These are phyloP conservation scores for Colletotrichum falcatum DNA, from an alignment of 2,329 filamentous ascomycete genomes.

Conservation along the genomic window DNA sequence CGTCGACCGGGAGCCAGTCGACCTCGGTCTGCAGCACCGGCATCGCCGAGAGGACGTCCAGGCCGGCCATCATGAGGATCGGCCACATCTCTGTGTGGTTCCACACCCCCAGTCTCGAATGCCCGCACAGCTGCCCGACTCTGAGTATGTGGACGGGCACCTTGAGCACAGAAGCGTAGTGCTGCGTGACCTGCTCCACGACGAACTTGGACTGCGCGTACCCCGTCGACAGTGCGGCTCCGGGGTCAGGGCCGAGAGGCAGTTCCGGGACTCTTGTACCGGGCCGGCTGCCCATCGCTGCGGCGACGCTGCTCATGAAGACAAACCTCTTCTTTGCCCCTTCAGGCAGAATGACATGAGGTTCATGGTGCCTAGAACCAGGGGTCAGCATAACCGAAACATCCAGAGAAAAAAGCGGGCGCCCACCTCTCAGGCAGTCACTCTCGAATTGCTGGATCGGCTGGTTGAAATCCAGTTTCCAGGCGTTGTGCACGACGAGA, in stretches of 20 bases:
- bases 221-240: constrained; percentile 5
- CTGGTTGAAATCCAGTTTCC: constrained; percentile 36
- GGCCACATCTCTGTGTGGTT: constrained; percentile 35
- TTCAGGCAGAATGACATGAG: constrained; percentile 16
- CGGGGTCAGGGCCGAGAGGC: constrained; percentile 6
- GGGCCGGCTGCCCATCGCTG: constrained; percentile 17
- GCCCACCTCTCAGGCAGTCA: constrained; percentile 19
- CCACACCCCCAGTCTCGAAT: constrained; percentile 2
- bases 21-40: constrained; percentile 8
- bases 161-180: background rate
- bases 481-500: constrained; percentile 27
- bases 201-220: constrained; percentile 36
- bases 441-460: constrained; percentile 26
- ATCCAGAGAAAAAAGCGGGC: rapidly evolving
- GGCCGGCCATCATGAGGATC: constrained; percentile 23
- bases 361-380: constrained; percentile 5
- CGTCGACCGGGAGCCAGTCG: constrained; percentile 32
- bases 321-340: constrained; percentile 2
- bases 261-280: constrained; percentile 1
- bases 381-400: background rate
- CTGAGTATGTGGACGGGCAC: constrained; percentile 5
- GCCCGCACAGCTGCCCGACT: constrained; percentile 30
- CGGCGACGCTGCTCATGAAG: constrained; percentile 36
- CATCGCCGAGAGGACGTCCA: constrained; percentile 12
- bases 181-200: constrained; percentile 18